A percentile compares a stretch with the other conserved stretches of the same genome.
Evolutionary conservation across 768 basidiomycete genomes (phyloP).

Genomic region (Russula sp.): DNA sequence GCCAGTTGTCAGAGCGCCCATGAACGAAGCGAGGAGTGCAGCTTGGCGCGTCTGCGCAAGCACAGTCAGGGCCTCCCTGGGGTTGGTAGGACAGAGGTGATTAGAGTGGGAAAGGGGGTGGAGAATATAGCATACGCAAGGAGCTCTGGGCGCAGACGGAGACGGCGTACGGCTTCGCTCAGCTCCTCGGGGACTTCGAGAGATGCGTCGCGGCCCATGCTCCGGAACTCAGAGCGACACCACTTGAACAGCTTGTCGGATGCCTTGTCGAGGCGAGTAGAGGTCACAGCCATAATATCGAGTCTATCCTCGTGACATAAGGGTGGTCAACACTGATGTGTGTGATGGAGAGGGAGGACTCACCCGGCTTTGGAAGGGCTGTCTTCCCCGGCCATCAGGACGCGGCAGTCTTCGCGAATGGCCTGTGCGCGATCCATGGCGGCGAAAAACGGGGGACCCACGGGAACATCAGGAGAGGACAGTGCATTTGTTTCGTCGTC

Average conservation of each 20-base stretch:
- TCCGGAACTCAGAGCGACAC: conserved; percentile 78
- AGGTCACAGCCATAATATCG: conserved; percentile 84
- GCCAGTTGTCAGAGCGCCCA: conserved; percentile 79
- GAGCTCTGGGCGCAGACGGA: conserved; percentile 74
- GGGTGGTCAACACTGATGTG: neutral
- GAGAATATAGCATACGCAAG: conserved; percentile 47
- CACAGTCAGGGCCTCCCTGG: conserved; percentile 65
- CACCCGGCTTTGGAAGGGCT: conserved; percentile 75
- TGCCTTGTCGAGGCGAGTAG: conserved; percentile 77
- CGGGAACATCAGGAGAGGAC: conserved; percentile 69
- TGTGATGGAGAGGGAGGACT: conserved; percentile 16
- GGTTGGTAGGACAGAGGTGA: neutral
- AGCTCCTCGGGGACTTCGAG: conserved; percentile 61
- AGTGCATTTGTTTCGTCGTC: conserved; percentile 68
- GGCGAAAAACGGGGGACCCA: conserved; percentile 69
- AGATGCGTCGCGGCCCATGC: conserved; percentile 66
- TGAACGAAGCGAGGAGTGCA: conserved; percentile 77
- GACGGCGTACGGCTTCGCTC: conserved; percentile 64
- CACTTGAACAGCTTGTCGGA: conserved; percentile 87
- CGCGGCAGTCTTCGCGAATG: conserved; percentile 79
- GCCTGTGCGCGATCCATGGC: conserved; percentile 83
- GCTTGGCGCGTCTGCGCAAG: conserved; percentile 81
- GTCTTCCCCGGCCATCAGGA: conserved; percentile 82
- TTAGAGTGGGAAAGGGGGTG: neutral
- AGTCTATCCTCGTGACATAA: conserved; percentile 40